Conservation (phyloP, 73 alveolate species). For the Blepharisma japonicum region DNA sequence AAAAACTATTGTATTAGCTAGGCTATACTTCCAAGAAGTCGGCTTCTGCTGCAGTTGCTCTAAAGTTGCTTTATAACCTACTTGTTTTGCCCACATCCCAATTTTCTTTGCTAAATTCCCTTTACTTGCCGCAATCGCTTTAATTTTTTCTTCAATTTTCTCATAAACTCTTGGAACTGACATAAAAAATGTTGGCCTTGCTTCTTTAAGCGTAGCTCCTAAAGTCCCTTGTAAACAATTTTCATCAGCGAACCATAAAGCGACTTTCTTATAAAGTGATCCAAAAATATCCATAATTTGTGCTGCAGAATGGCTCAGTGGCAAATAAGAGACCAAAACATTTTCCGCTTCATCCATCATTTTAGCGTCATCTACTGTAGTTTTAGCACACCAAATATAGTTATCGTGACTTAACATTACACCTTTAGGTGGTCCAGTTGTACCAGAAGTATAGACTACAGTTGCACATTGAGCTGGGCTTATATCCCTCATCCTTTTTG, state of each 20-base stretch:
- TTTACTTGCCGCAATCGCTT: slow-evolving; percentile 56
- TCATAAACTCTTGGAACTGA: slow-evolving; percentile 92
- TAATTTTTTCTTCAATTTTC: slow-evolving; percentile 75
- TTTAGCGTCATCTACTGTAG: slow-evolving; percentile 5
- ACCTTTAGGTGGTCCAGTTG: slow-evolving; percentile 88
- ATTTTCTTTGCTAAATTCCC: slow-evolving; percentile 21
- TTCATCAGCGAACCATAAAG: slow-evolving; percentile 72
- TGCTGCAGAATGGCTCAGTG: slow-evolving; percentile 82
- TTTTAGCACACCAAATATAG: slow-evolving; percentile 31
- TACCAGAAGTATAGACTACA: slow-evolving; percentile 84
- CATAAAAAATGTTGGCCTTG: slow-evolving; percentile 79
- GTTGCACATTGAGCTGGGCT: slow-evolving; percentile 73
- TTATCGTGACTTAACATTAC: slow-evolving; percentile 87
- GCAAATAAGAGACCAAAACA: slow-evolving; percentile 64
- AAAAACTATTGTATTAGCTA: slow-evolving; percentile 24
- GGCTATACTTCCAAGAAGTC: neutral
- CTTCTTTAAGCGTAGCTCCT: slow-evolving; percentile 67
- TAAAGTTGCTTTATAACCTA: neutral
- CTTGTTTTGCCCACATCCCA: slow-evolving; percentile 32
- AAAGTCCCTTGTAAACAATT: slow-evolving; percentile 83
- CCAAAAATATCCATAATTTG: slow-evolving; percentile 58
- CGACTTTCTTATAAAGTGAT: slow-evolving; percentile 44
- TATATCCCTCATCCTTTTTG: slow-evolving; percentile 1
- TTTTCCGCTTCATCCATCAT: slow-evolving; percentile 45
- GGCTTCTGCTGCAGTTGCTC: neutral